A percentile compares a stretch with the other conserved stretches of the same genome.
Evolutionary conservation across 202 grass and related monocot genomes (phyloP).

Genomic region (Tripidium arundinaceum): DNA sequence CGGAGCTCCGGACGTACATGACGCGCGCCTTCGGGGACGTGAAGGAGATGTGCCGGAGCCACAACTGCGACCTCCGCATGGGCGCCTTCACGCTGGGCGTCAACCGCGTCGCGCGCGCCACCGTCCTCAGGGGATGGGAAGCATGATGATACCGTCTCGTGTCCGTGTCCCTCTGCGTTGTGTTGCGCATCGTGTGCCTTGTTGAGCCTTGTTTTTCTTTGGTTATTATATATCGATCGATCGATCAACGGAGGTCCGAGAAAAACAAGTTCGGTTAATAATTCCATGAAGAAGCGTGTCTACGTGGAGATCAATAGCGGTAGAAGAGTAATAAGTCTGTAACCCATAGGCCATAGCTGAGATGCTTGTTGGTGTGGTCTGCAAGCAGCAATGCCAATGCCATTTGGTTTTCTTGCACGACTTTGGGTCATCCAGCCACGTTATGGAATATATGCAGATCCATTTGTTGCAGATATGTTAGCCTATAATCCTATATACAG

Average conservation of each 20-base stretch:
- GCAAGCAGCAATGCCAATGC: conserved; percentile 26
- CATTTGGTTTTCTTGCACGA: conserved; percentile 9
- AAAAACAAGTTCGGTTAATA: neutral
- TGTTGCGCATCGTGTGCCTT: neutral
- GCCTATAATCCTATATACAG: too few species aligned
- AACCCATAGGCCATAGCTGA: conserved; percentile 1
- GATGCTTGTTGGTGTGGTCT: neutral
- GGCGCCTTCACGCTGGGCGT: conserved; percentile 97
- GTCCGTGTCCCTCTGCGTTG: neutral
- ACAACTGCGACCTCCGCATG: conserved; percentile 98
- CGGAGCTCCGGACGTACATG: conserved; percentile 90
- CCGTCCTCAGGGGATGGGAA: conserved; percentile 90
- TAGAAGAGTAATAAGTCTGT: conserved; percentile 6
- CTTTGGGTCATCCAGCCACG: neutral
- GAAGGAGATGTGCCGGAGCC: conserved; percentile 83
- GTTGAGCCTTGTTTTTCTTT: neutral
- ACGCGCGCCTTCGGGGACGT: conserved; percentile 67
- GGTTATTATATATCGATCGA: neutral
- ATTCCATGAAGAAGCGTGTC: neutral
- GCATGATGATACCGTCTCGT: neutral
- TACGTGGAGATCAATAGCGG: conserved; percentile 3
- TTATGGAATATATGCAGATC: neutral
- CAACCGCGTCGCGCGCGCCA: conserved; percentile 91
- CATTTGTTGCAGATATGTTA: too few species aligned
- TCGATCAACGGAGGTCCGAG: neutral